A percentile compares a stretch with the other conserved stretches of the same genome.
Conservation (phyloP, 2,329 filamentous ascomycete species). For the Diaporthe sp. region DNA sequence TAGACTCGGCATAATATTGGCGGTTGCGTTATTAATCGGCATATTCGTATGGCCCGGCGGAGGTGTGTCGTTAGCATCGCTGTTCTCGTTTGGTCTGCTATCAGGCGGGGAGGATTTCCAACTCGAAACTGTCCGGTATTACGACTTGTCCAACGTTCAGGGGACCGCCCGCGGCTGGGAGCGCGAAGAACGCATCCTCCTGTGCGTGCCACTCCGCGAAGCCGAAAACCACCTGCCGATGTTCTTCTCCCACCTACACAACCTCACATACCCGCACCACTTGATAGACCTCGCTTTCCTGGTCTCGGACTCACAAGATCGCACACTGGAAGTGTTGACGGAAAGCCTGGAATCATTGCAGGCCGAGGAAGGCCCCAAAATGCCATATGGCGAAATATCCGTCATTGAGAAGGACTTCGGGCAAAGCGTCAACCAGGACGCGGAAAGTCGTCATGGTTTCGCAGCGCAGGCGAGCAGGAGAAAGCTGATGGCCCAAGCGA, state of each 20-base stretch:
- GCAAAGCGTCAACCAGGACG: conserved; percentile 96
- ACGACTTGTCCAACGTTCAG: conserved; percentile 91
- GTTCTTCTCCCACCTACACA: conserved; percentile 98
- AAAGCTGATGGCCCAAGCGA: conserved; percentile 97
- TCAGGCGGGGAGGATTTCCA: conserved; percentile 76
- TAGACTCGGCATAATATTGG: conserved; percentile 70
- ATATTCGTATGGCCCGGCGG: conserved; percentile 77
- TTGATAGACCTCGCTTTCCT: conserved; percentile 96
- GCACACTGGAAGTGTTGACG: conserved; percentile 81
- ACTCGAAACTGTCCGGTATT: conserved; percentile 95
- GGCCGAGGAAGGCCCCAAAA: conserved; percentile 79
- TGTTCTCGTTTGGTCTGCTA: conserved; percentile 76
- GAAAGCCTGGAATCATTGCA: conserved; percentile 83
- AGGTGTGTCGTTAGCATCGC: conserved; percentile 66
- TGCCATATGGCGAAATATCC: conserved; percentile 94
- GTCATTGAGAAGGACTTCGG: conserved; percentile 99
- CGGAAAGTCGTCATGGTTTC: conserved; percentile 97
- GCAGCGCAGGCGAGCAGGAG: conserved; percentile 92
- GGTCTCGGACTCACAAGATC: conserved; percentile 96
- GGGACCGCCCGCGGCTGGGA: conserved; percentile 96
- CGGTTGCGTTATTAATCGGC: conserved; percentile 72
- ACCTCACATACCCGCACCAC: conserved; percentile 97
- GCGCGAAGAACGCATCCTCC: conserved; percentile 90
- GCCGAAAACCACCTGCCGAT: conserved; percentile 92
- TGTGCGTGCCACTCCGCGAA: conserved; percentile 94